These are phyloP conservation scores for Pyrenopolyporus hunteri DNA, from an alignment of 495 filamentous ascomycete species.

Conservation along the genomic window DNA sequence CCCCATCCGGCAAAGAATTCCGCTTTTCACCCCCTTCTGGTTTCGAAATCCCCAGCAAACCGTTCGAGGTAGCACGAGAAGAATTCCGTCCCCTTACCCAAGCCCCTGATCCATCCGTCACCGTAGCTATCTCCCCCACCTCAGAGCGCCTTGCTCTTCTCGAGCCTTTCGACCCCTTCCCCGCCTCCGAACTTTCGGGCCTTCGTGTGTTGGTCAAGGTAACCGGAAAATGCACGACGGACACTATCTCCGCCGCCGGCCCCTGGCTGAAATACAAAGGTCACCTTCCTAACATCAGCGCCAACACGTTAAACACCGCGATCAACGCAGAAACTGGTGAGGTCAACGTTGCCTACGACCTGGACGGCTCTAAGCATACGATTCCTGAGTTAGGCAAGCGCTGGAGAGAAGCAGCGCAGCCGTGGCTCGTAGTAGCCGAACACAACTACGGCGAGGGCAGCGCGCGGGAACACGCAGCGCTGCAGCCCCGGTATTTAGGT, in stretches of 20 bases:
- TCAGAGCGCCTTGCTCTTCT: slow-evolving; percentile 88
- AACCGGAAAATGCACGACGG: slow-evolving; percentile 95
- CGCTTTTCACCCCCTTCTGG: slow-evolving; percentile 83
- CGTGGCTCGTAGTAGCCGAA: slow-evolving; percentile 95
- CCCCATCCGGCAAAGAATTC: slow-evolving; percentile 83
- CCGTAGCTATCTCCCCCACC: slow-evolving; percentile 78
- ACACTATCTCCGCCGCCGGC: slow-evolving; percentile 96
- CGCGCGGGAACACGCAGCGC: slow-evolving; percentile 93
- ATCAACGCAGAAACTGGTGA: slow-evolving; percentile 90
- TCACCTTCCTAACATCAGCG: slow-evolving; percentile 94
- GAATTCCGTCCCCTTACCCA: slow-evolving; percentile 74
- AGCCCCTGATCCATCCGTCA: slow-evolving; percentile 66
- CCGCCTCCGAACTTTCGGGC: slow-evolving; percentile 70
- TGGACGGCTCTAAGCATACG: slow-evolving; percentile 65
- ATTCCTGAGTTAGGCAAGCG: slow-evolving; percentile 86
- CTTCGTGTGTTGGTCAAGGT: slow-evolving; percentile 91
- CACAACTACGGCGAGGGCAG: slow-evolving; percentile 98
- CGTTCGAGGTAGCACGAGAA: slow-evolving; percentile 81
- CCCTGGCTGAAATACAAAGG: slow-evolving; percentile 99
- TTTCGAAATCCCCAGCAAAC: slow-evolving; percentile 72
- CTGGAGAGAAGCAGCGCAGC: slow-evolving; percentile 73
- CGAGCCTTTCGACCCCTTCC: slow-evolving; percentile 90
- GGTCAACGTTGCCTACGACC: slow-evolving; percentile 87
- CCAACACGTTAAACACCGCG: slow-evolving; percentile 94
- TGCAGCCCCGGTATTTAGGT: slow-evolving; percentile 93